Evolutionary conservation across 805 yeast genomes (phyloP).

Genomic region (Wickerhamomyces strasburgensis): DNA sequence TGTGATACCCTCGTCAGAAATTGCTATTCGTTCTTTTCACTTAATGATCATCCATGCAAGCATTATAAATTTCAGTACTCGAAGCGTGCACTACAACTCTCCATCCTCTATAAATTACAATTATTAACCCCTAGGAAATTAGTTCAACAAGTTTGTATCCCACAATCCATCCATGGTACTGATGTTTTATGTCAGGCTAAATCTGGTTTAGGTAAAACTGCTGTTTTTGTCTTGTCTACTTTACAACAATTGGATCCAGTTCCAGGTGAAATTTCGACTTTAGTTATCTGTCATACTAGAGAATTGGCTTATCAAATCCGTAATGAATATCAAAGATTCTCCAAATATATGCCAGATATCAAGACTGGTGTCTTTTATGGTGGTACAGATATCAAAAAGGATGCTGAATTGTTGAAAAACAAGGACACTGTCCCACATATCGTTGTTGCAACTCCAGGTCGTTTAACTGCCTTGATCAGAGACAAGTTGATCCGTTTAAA

Average conservation of each 20-base stretch:
- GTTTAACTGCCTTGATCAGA: slow-evolving; percentile 88
- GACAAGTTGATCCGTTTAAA: slow-evolving; percentile 84
- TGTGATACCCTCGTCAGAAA: no score
- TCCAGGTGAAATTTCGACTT: slow-evolving; percentile 91
- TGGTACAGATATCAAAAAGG: slow-evolving; percentile 83
- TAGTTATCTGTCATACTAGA: slow-evolving; percentile 97
- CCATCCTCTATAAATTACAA: slow-evolving; percentile 6
- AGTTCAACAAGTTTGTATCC: slow-evolving; percentile 98
- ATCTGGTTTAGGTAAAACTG: slow-evolving; percentile 99
- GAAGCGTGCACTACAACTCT: not conserved
- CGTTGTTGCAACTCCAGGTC: slow-evolving; percentile 97
- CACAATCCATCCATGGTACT: slow-evolving; percentile 96
- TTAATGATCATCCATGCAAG: no score
- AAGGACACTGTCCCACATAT: slow-evolving; percentile 95
- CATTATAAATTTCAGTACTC: not conserved
- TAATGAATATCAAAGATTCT: slow-evolving; percentile 95
- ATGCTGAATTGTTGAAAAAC: slow-evolving; percentile 81
- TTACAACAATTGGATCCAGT: slow-evolving; percentile 96
- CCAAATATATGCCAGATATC: slow-evolving; percentile 98
- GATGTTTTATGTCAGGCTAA: slow-evolving; percentile 98
- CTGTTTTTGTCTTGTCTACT: slow-evolving; percentile 93
- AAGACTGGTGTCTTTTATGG: slow-evolving; percentile 96
- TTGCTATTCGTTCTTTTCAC: no score
- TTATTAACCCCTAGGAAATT: slow-evolving; percentile 14
- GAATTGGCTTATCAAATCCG: slow-evolving; percentile 97